Percentiles rank a stretch among this genome's conserved stretches.
These are phyloP conservation scores for Parascedosporium putredinis DNA, from an alignment of 2,329 filamentous ascomycete species.

Conservation along the genomic window DNA sequence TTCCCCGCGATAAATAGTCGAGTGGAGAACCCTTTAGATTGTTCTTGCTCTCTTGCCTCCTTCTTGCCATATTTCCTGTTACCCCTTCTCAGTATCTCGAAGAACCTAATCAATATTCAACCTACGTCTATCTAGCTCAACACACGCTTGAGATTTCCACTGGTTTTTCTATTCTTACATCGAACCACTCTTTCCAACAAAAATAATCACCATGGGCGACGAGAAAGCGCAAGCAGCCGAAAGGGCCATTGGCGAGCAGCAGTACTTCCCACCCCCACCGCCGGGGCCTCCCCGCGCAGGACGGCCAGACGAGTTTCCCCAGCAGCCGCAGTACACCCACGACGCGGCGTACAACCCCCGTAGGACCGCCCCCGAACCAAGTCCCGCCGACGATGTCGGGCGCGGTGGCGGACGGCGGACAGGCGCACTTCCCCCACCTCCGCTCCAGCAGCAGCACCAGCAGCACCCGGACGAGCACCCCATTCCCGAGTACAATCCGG, in stretches of 20 bases:
- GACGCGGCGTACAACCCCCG: not conserved
- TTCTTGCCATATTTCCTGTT: no score
- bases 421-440: no score
- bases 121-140: no score
- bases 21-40: no score
- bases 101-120: no score
- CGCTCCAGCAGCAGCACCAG: slow-evolving; percentile 7
- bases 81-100: no score
- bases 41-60: no score
- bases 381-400: no score
- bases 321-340: not conserved
- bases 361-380: not conserved
- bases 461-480: slow-evolving; percentile 8
- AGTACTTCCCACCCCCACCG: slow-evolving; percentile 12
- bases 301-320: not conserved
- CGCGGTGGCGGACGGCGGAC: no score
- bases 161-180: no score
- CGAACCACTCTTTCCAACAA: no score
- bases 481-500: slow-evolving; percentile 11
- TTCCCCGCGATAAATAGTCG: not conserved
- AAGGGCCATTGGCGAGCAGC: slow-evolving; percentile 4
- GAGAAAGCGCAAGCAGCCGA: slow-evolving; percentile 1
- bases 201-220: slow-evolving; percentile 7
- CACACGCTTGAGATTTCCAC: no score
- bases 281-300: slow-evolving; percentile 3